Evolutionary conservation across 2,329 filamentous ascomycete genomes (phyloP).

Genomic region (Colletotrichum sp.): DNA sequence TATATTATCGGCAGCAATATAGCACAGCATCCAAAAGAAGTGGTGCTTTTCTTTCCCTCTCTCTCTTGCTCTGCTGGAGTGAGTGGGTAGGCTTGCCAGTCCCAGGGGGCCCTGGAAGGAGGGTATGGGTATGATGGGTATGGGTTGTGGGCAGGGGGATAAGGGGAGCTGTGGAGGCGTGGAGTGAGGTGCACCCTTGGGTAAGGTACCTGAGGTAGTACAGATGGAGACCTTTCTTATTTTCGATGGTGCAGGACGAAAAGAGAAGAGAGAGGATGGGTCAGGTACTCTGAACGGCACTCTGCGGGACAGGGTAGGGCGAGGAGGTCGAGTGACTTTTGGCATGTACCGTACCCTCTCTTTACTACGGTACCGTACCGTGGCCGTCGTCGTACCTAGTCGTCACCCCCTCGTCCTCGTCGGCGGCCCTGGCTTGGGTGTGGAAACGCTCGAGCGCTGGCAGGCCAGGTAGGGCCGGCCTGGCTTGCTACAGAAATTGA

Average conservation of each 20-base stretch:
- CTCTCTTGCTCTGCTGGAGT: slow-evolving; percentile 3
- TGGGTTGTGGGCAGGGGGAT: slow-evolving; percentile 22
- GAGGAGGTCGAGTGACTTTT: slow-evolving; percentile 23
- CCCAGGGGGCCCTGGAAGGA: slow-evolving; percentile 12
- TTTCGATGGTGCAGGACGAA: slow-evolving; percentile 13
- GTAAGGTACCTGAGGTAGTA: slow-evolving; percentile 22
- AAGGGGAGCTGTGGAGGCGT: slow-evolving; percentile 24
- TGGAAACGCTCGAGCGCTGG: slow-evolving; percentile 24
- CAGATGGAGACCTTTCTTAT: slow-evolving; percentile 20
- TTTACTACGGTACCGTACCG: not conserved
- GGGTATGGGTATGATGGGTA: slow-evolving; percentile 16
- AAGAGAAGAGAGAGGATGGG: slow-evolving; percentile 23
- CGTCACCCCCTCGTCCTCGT: not conserved
- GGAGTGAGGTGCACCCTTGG: slow-evolving; percentile 19
- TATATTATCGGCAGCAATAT: slow-evolving; percentile 28
- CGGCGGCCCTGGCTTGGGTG: slow-evolving; percentile 5
- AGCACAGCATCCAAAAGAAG: slow-evolving; percentile 22
- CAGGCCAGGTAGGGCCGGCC: slow-evolving; percentile 21
- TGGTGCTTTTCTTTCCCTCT: slow-evolving; percentile 15
- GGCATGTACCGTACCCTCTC: slow-evolving; percentile 17
- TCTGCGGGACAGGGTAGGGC: not conserved
- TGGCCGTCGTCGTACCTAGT: not conserved
- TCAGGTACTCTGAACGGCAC: slow-evolving; percentile 12
- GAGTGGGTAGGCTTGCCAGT: not conserved
- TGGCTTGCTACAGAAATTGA: slow-evolving; percentile 28